These are phyloP conservation scores for Poterioochromonas sp. DNA, from an alignment of 352 stramenopile genomes.

Conservation along the genomic window DNA sequence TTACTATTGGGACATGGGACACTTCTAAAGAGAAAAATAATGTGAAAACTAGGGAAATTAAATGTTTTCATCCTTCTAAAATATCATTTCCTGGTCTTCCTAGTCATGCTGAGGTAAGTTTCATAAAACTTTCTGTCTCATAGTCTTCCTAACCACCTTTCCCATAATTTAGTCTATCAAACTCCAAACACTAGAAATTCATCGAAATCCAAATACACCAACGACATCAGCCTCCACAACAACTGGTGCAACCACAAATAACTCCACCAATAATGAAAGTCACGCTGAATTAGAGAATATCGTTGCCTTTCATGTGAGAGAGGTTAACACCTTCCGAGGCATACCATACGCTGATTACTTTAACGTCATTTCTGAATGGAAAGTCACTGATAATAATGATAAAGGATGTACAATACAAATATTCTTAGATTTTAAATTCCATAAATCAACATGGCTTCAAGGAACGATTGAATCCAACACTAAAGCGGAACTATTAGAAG, in stretches of 20 bases:
- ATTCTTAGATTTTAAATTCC: neutral
- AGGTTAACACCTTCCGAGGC: neutral
- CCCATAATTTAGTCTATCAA: neutral
- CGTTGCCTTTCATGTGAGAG: too few species aligned
- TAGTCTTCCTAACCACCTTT: neutral
- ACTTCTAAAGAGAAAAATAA: neutral
- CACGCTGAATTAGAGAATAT: too few species aligned
- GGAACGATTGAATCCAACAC: slow-evolving; percentile 17
- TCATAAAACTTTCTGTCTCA: neutral
- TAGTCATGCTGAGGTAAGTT: neutral
- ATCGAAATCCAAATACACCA: neutral
- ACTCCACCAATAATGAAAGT: too few species aligned
- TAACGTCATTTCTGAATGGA: neutral
- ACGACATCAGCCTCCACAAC: too few species aligned
- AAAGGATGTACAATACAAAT: neutral
- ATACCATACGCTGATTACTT: slow-evolving; percentile 19
- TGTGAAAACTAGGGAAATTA: neutral
- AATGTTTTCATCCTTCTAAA: neutral
- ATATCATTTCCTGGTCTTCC: slow-evolving; percentile 9
- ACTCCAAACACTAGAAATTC: neutral
- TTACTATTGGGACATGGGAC: neutral
- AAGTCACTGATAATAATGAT: neutral
- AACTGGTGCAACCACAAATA: too few species aligned
- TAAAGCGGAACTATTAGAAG: neutral
- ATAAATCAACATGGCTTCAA: slow-evolving; percentile 1